Conservation (phyloP, 495 filamentous ascomycete genomes). For the Platismatia glauca region DNA sequence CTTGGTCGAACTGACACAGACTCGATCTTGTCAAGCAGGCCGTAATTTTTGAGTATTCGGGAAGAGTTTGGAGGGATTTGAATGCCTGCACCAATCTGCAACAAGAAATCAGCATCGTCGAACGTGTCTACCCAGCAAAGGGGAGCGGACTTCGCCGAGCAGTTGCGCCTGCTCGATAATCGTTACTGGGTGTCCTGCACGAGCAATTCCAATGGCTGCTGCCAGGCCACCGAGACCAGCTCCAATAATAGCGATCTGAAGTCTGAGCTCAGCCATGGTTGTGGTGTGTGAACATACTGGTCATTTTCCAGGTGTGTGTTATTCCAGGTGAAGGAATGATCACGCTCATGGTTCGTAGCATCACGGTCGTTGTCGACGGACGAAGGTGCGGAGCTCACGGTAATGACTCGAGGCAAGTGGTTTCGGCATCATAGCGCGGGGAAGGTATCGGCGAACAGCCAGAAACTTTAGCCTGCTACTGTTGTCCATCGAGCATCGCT, state of each 20-base stretch:
- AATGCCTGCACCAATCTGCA: conserved; percentile 48
- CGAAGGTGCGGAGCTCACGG: conserved; percentile 13
- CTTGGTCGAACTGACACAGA: conserved; percentile 43
- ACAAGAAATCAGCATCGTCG: conserved; percentile 1
- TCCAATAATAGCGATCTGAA: conserved; percentile 40
- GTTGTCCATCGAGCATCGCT: neutral
- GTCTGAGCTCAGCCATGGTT: conserved; percentile 14
- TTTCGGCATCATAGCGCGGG: conserved; percentile 15
- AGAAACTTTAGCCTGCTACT: neutral
- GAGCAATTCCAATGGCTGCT: conserved; percentile 39
- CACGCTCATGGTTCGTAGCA: neutral
- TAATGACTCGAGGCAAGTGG: conserved; percentile 13
- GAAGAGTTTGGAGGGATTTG: conserved; percentile 50
- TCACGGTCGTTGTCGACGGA: conserved; percentile 3
- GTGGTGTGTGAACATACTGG: neutral
- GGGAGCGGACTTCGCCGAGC: conserved; percentile 37
- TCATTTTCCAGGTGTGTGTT: neutral
- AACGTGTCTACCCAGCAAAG: neutral
- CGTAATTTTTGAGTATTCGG: conserved; percentile 44
- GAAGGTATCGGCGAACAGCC: neutral
- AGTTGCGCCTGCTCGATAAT: conserved; percentile 39
- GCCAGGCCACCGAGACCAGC: conserved; percentile 45
- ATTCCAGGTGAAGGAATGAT: neutral
- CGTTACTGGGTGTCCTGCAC: conserved; percentile 37
- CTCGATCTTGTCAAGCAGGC: conserved; percentile 38